Evolutionary conservation across 306 rosid species (phyloP).

Genomic region (Cucurbita moschata): DNA sequence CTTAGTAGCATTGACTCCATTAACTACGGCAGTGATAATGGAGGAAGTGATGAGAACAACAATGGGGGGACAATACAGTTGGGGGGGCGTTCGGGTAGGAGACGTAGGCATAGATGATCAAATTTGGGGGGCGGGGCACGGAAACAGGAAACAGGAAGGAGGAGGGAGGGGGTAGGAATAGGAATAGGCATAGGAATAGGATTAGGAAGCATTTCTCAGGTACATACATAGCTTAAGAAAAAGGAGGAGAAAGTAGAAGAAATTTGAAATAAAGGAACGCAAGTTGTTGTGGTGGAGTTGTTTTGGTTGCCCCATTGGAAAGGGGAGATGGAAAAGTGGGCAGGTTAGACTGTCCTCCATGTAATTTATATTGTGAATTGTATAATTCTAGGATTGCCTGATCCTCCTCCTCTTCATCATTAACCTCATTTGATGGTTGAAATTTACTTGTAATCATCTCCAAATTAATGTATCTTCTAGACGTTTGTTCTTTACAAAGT

Average conservation of each 20-base stretch:
- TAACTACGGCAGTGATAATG: constrained; percentile 31
- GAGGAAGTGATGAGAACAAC: constrained; percentile 15
- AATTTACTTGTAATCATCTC: neutral
- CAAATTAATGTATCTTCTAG: neutral
- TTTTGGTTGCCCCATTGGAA: neutral
- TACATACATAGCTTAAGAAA: constrained; percentile 21
- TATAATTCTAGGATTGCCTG: constrained; percentile 5
- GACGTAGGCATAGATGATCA: constrained; percentile 36
- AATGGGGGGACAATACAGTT: constrained; percentile 37
- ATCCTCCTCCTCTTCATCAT: constrained; percentile 8
- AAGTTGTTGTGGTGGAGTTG: neutral
- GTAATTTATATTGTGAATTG: constrained; percentile 9
- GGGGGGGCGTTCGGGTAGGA: constrained; percentile 72
- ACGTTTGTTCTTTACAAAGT: constrained; percentile 2
- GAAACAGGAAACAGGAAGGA: constrained; percentile 18
- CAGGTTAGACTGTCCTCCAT: neutral
- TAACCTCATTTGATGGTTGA: neutral
- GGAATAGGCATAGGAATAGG: constrained; percentile 27
- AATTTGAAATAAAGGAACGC: neutral
- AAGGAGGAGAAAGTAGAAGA: neutral
- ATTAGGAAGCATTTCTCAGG: constrained; percentile 31
- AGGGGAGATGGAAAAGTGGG: neutral
- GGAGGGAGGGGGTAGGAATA: constrained; percentile 31
- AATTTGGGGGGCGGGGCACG: neutral
- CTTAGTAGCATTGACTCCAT: constrained; percentile 31